phyloP scores from a whole-genome alignment of 2,329 filamentous ascomycete genomes.

The Epichloe bromicola region DNA sequence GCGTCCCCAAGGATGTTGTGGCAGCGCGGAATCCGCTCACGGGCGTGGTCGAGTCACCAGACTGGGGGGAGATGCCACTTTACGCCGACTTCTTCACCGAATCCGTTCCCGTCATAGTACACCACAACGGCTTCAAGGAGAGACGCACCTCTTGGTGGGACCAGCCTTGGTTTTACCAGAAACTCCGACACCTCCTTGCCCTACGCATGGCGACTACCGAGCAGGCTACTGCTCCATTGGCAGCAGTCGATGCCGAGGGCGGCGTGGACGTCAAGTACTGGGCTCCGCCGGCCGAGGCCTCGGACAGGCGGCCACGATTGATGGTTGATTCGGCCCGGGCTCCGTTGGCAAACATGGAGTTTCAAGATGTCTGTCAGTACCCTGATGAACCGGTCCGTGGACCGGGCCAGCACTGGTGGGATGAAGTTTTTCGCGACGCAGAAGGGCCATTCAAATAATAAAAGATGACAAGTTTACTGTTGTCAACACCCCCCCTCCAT shows the following conservation, averaged over 20 bases:
- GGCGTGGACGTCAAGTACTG: slow-evolving; percentile 1
- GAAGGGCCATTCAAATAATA: not conserved
- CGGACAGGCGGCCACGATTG: not conserved
- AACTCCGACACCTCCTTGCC: slow-evolving; percentile 9
- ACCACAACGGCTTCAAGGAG: slow-evolving; percentile 15
- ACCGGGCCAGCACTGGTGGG: not conserved
- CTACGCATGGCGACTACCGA: not conserved
- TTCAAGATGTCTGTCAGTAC: not conserved
- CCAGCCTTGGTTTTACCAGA: slow-evolving; percentile 12
- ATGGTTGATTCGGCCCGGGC: not conserved
- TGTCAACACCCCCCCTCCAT: not conserved
- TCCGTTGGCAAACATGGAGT: not conserved
- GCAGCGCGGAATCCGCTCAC: slow-evolving; percentile 5
- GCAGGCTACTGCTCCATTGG: not conserved
- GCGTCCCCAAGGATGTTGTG: slow-evolving; percentile 11
- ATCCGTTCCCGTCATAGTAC: slow-evolving; percentile 11
- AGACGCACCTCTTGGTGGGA: slow-evolving; percentile 14
- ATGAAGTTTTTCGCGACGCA: not conserved
- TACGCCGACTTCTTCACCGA: slow-evolving; percentile 12
- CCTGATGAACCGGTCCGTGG: not conserved
- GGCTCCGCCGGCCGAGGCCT: not conserved
- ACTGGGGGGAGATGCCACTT: slow-evolving; percentile 10
- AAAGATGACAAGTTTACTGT: not conserved
- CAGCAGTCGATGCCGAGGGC: not conserved
- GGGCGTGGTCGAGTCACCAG: not conserved